Evolutionary conservation across 306 rosid species (phyloP), one percentile per base, ranked within the genome.

Genomic region (Dicorynia guianensis): DNA sequence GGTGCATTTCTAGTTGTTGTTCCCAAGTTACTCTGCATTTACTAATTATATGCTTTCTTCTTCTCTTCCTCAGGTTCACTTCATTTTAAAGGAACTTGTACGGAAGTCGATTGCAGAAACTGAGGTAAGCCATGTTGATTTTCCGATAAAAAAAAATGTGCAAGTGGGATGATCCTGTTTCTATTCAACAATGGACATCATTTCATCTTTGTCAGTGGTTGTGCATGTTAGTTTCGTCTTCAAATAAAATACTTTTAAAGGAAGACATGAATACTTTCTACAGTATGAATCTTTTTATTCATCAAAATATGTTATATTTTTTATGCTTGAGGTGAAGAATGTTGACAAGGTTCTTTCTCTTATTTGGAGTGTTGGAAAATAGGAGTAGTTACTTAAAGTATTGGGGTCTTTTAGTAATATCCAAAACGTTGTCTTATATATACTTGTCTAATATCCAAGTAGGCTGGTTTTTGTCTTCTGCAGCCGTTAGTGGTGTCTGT

Each of bases 81-180:
- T 92, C 65, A 87, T 96, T 79, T 82, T 96, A 75, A 96, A 96
- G 86, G 99, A 96, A 87, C 93, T 96, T 79, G 98, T 92, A 56
- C 91, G 99, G 77, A 96, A 92, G 89, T 96, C 99, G 13, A 85
- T 96, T 18, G 87, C 91, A 58, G 99, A 86, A 84, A 96, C 99
- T 14, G 93, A 87, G 97, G 99, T 92, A 79, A 69, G 76, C 71
- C 20, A 33, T 62, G 34, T 48, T 67, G 42, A 25, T 25, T 25
- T 25, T 25, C 30, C 1, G 30, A 25, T 25, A 25, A 25, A 25
- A 48, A 54, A 33, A 61, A 72, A 8, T 54, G 34, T 47, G 44
- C 46, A 4, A 50, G 73, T 55, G 75, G 30, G 48, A 71, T 44
- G 58, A 30, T 25, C 48, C 48, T 8, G 69, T 70, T 76, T 19